Conservation (phyloP, 345 rosid genomes). For the Rubroshorea leprosula region DNA sequence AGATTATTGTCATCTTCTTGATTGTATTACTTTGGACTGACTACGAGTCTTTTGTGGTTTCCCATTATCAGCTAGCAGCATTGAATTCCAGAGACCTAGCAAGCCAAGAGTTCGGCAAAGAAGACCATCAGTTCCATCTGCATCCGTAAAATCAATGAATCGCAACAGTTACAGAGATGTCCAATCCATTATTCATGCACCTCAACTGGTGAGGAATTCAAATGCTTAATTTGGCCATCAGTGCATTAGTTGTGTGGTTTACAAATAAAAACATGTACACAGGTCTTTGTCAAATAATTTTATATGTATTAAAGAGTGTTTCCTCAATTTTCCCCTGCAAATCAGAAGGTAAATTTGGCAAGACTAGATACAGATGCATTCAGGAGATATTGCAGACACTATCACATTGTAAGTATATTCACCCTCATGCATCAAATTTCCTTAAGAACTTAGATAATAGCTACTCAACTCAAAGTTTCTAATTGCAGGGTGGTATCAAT, state of each 20-base stretch:
- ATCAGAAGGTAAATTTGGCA: constrained; percentile 24
- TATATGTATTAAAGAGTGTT: neutral
- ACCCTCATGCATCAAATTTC: neutral
- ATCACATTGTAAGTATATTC: constrained; percentile 40
- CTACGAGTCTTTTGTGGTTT: constrained; percentile 3
- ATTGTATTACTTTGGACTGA: neutral
- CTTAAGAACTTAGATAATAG: neutral
- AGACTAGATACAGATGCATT: constrained; percentile 43
- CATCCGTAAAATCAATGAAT: constrained; percentile 31
- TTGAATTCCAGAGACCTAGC: constrained; percentile 43
- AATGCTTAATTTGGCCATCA: neutral
- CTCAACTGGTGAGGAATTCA: constrained; percentile 32
- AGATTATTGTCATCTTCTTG: neutral
- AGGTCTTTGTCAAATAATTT: neutral
- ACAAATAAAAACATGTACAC: no score
- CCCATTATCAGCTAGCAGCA: constrained; percentile 35
- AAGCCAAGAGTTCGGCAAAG: constrained; percentile 48
- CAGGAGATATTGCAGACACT: constrained; percentile 56
- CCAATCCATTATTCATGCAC: constrained; percentile 42
- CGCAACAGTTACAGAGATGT: constrained; percentile 50
- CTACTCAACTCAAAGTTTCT: neutral
- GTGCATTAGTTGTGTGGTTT: no score
- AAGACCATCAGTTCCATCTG: constrained; percentile 43
- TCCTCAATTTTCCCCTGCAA: neutral
- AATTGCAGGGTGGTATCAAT: constrained; percentile 30